These are phyloP conservation scores for Populus nigra DNA, from an alignment of 345 rosid genomes.

Conservation along the genomic window DNA sequence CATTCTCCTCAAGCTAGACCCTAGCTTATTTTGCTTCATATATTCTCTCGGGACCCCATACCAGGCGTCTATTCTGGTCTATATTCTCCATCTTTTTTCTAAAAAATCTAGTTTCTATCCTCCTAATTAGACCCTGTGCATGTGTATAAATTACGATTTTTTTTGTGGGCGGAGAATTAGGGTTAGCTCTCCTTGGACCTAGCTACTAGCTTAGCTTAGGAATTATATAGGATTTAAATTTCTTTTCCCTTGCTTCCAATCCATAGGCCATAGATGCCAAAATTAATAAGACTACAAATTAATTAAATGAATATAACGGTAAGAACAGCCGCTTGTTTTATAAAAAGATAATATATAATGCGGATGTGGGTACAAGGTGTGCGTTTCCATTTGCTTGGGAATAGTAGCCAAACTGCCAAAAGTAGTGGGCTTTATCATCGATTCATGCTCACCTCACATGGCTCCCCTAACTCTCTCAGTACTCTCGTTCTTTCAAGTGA, in stretches of 20 bases:
- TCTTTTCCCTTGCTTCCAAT: too few species aligned
- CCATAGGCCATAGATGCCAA: not conserved
- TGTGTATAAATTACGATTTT: not conserved
- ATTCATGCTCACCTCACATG: conserved; percentile 29
- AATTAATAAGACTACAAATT: not conserved
- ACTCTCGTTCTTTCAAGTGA: not conserved
- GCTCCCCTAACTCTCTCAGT: not conserved
- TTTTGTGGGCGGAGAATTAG: not conserved
- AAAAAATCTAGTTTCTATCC: not conserved
- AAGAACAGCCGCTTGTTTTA: not conserved
- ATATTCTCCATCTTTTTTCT: not conserved
- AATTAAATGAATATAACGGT: not conserved
- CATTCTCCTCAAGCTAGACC: not conserved
- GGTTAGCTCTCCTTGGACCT: not conserved
- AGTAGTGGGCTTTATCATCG: conserved; percentile 22
- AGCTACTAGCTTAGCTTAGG: not conserved
- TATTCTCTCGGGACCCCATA: not conserved
- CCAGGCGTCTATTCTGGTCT: not conserved
- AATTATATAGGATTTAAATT: not conserved
- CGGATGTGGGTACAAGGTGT: not conserved
- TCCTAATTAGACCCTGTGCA: not conserved
- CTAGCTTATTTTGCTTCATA: not conserved
- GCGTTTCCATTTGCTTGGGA: conserved; percentile 32
- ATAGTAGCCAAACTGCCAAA: conserved; percentile 29
- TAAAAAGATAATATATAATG: not conserved